Evolutionary conservation across 148 eudicot genomes (phyloP), one percentile per base, ranked within the genome.

Genomic region (Beta vulgaris): DNA sequence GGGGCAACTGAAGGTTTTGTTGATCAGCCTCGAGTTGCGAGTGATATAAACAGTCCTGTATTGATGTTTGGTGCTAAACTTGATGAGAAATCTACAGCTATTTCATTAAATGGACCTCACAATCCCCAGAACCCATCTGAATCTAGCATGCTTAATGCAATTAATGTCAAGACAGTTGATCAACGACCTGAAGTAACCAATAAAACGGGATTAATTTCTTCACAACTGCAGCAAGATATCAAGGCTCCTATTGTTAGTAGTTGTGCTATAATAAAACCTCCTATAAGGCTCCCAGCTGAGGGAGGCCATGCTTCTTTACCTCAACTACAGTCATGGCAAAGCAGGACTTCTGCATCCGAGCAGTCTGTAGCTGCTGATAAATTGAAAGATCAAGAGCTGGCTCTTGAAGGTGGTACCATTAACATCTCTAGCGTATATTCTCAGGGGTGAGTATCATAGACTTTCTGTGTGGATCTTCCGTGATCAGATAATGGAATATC

Each of bases 361-460:
- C 69, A 59, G 13, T 70, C 65, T 73, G 57, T 48, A 78, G 76
- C 87, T 25, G 48, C 73, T 40, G 80, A 83, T 64, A 88, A 88
- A 81, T 54, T 82, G 76, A 86, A 87, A 84, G 88, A 87, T 65
- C 86, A 86, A 69, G 97, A 90, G 43, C 54, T 85, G 67, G 79
- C 87, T 40, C 80, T 87, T 76, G 97, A 90, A 83, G 91, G 96
- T 67, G 98, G 97, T 36, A 88, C 87, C 40, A 92, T 95, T 48
- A 92, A 81, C 86, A 88, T 95, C 74, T 95, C 98, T n/a, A 95
- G 84, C 81, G 75, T 81, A 60, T 95, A 95, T 62, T 95, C 98
- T 48, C 91, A 92, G 79, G 92, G 89, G 98, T 95, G 57, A 89
- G 93, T 72, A 31, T 75, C 75, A 31, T 2, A 25, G 6, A 71